A percentile compares a stretch with the other conserved stretches of the same genome.
Conservation (phyloP, 2,329 filamentous ascomycete genomes). For the Neopestalotiopsis clavispora region DNA sequence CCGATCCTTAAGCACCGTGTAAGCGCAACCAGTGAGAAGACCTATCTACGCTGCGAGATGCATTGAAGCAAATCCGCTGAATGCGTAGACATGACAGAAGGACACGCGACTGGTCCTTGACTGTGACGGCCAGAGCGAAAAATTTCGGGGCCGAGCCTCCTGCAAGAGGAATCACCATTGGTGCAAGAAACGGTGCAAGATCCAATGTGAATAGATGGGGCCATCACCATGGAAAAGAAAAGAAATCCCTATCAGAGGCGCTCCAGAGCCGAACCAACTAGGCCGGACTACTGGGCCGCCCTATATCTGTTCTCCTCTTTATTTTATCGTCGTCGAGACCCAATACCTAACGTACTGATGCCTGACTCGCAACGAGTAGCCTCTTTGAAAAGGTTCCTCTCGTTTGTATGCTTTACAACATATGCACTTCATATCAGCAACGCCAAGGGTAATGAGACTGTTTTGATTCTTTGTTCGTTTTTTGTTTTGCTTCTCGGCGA, state of each 20-base stretch:
- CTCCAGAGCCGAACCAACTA: neutral
- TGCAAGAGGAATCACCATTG: neutral
- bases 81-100: no score
- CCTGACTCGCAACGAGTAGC: neutral
- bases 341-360: neutral
- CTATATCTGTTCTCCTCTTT: neutral
- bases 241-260: neutral
- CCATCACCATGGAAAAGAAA: neutral
- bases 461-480: neutral
- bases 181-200: neutral
- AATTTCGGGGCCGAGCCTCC: neutral
- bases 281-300: neutral
- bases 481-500: neutral
- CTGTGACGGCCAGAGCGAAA: neutral
- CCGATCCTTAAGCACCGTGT: no score
- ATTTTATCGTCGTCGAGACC: neutral
- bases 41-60: no score
- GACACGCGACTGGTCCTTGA: no score
- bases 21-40: no score
- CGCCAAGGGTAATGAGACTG: neutral
- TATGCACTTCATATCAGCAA: neutral
- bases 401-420: neutral
- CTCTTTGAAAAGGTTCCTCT: neutral
- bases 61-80: no score
- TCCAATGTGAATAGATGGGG: neutral